phyloP scores from a whole-genome alignment of 176 grass and related monocot species.

The Ensete glaucum region DNA sequence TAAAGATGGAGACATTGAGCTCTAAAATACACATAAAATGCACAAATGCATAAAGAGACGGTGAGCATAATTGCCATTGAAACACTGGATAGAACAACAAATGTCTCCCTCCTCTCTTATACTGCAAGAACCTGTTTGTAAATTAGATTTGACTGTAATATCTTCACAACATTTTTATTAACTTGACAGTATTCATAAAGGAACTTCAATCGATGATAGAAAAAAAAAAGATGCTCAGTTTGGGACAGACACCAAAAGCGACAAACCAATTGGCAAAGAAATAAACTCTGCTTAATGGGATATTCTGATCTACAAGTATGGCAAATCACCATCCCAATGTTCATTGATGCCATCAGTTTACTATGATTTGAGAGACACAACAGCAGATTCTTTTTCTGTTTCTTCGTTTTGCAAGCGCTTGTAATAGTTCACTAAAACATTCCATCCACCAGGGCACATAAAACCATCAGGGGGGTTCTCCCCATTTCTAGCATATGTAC shows the following conservation, averaged over 20 bases:
- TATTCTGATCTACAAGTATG: background rate
- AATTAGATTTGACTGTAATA: too few species aligned
- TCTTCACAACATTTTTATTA: too few species aligned
- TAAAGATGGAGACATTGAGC: too few species aligned
- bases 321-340: background rate
- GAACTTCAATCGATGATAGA: background rate
- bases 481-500: conserved; percentile 70
- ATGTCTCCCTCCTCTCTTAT: too few species aligned
- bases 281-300: background rate
- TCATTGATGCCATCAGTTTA: background rate
- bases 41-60: too few species aligned
- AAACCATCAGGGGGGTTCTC: conserved; percentile 91
- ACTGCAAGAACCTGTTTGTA: too few species aligned
- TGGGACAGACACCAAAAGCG: background rate
- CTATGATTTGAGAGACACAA: conserved; percentile 22
- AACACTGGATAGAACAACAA: too few species aligned
- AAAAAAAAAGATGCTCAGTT: background rate
- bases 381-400: conserved; percentile 10
- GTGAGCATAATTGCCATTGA: too few species aligned
- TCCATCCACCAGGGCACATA: conserved; percentile 91
- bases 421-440: conserved; percentile 89
- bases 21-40: too few species aligned
- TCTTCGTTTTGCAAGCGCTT: conserved; percentile 72
- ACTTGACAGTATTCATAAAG: too few species aligned
- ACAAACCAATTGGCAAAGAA: background rate